Conservation (phyloP, 2,329 filamentous ascomycete genomes). For the Phaeosphaeriaceae sp. region DNA sequence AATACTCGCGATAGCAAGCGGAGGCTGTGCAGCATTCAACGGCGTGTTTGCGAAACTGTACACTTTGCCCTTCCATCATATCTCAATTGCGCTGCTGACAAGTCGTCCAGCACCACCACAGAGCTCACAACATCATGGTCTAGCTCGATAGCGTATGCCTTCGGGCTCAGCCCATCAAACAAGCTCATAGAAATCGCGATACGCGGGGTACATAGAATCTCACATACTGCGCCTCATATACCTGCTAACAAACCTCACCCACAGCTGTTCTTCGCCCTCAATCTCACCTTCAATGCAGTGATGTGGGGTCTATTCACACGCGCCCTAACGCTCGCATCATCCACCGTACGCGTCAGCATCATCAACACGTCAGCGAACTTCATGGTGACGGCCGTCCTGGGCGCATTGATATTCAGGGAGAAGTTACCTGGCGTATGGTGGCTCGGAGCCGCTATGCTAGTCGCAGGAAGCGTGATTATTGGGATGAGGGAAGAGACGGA, state of each 20-base stretch:
- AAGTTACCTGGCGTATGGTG: conserved; percentile 76
- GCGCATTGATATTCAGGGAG: conserved; percentile 74
- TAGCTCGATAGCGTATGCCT: conserved; percentile 54
- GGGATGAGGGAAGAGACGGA: conserved; percentile 68
- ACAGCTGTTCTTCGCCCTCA: conserved; percentile 76
- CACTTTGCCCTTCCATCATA: conserved; percentile 38
- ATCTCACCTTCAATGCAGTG: conserved; percentile 75
- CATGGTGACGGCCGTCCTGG: conserved; percentile 75
- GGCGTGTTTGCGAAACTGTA: conserved; percentile 85
- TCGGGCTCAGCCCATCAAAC: conserved; percentile 55
- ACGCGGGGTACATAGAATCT: conserved; percentile 55
- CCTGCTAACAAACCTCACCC: conserved; percentile 12
- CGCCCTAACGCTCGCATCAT: conserved; percentile 74
- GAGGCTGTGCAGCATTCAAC: conserved; percentile 80
- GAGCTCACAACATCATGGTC: conserved; percentile 63
- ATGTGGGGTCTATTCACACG: conserved; percentile 88
- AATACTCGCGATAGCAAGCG: conserved; percentile 73
- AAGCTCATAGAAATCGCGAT: conserved; percentile 58
- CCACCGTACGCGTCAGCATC: conserved; percentile 79
- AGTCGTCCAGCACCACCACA: conserved; percentile 61
- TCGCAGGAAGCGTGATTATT: conserved; percentile 79
- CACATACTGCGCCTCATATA: neutral
- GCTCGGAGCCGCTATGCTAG: conserved; percentile 72
- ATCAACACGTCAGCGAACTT: conserved; percentile 86
- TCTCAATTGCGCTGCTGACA: conserved; percentile 13